phyloP scores from a whole-genome alignment of 1,139 yeast species.

The Zygosaccharomyces pseudobailii region DNA sequence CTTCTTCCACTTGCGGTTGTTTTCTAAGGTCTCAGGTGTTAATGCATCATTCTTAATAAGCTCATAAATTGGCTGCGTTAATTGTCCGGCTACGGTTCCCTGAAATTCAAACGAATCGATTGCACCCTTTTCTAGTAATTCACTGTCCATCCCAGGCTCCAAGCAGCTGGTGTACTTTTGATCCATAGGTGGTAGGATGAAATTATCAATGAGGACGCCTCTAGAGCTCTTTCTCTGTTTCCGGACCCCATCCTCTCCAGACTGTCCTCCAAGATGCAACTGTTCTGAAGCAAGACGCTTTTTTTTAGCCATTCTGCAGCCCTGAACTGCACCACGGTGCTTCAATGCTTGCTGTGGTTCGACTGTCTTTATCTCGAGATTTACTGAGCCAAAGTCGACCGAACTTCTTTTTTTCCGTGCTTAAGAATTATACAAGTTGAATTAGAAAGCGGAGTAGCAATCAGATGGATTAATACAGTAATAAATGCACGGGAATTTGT shows the following conservation, averaged over 20 bases:
- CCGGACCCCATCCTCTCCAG: constrained; percentile 6
- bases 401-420: not conserved
- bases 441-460: not conserved
- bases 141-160: constrained; percentile 15
- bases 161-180: constrained; percentile 16
- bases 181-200: constrained; percentile 19
- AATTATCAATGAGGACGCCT: constrained; percentile 1
- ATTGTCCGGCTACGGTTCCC: constrained; percentile 25
- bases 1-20: constrained; percentile 19
- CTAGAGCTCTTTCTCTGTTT: constrained; percentile 5
- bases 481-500: no score
- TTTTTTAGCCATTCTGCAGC: not conserved
- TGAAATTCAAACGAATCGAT: constrained; percentile 21
- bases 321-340: not conserved
- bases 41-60: constrained; percentile 21
- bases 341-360: not conserved
- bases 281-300: not conserved
- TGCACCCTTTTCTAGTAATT: constrained; percentile 24
- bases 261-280: no score
- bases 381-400: not conserved
- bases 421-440: not conserved
- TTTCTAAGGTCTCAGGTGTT: constrained; percentile 20
- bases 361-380: not conserved
- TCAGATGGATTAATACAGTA: not conserved
- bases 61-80: constrained; percentile 28